phyloP scores from a whole-genome alignment of 345 rosid genomes.

The Gossypium ekmanianum region DNA sequence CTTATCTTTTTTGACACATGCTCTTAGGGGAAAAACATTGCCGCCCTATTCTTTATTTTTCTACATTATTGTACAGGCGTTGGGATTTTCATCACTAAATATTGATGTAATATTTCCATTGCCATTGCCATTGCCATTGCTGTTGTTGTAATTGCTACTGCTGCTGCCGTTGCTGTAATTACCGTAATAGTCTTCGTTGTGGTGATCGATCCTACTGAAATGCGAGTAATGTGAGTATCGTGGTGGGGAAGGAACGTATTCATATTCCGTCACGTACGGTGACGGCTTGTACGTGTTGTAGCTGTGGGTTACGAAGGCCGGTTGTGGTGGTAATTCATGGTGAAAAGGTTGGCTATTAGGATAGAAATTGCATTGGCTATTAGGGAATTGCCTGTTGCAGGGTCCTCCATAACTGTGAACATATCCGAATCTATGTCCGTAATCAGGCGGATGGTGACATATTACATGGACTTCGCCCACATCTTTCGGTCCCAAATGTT shows the following conservation, averaged over 20 bases:
- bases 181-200: slow-evolving; percentile 33
- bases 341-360: slow-evolving; percentile 21
- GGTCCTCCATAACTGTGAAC: slow-evolving; percentile 23
- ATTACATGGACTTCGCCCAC: slow-evolving; percentile 43
- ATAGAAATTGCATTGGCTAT: slow-evolving; percentile 2
- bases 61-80: slow-evolving; percentile 53
- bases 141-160: slow-evolving; percentile 7
- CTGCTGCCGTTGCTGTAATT: slow-evolving; percentile 18
- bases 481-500: slow-evolving; percentile 37
- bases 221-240: slow-evolving; percentile 17
- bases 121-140: slow-evolving; percentile 34
- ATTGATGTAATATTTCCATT: slow-evolving; percentile 57
- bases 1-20: slow-evolving; percentile 11
- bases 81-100: slow-evolving; percentile 73
- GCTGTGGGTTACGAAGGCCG: slow-evolving; percentile 43
- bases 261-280: slow-evolving; percentile 51
- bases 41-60: slow-evolving; percentile 22
- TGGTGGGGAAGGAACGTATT: slow-evolving; percentile 35
- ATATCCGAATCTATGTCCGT: slow-evolving; percentile 32
- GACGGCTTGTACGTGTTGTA: slow-evolving; percentile 59
- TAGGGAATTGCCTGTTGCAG: slow-evolving; percentile 13
- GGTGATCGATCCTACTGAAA: slow-evolving; percentile 39
- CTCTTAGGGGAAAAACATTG: slow-evolving; percentile 20
- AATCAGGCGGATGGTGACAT: slow-evolving; percentile 39
- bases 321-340: slow-evolving; percentile 26